Conservation (phyloP, 1,284 basidiomycete species). For the Naganishia cerealis region DNA sequence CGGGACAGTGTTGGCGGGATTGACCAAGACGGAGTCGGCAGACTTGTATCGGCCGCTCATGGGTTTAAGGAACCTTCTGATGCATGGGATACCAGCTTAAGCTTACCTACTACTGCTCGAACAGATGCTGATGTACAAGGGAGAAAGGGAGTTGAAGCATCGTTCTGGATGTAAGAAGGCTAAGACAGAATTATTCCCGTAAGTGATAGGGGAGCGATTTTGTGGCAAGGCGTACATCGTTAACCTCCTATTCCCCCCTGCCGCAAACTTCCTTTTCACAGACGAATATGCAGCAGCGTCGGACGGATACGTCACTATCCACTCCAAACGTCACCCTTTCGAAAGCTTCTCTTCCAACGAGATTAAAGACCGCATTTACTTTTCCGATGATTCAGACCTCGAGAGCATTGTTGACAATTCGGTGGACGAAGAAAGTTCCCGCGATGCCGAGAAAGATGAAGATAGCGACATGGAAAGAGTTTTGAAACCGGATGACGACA, state of each 20-base stretch:
- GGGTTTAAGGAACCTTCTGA: not conserved
- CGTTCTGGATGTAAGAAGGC: not conserved
- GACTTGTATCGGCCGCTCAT: constrained; percentile 8
- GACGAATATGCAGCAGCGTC: not conserved
- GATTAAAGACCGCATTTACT: not conserved
- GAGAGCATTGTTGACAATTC: not conserved
- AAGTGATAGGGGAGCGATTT: not conserved
- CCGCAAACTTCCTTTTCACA: not conserved
- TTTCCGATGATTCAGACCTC: not conserved
- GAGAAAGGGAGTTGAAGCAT: not conserved
- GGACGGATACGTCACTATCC: not conserved
- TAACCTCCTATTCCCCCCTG: too few species aligned
- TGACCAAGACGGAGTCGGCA: constrained; percentile 2
- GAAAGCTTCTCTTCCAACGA: not conserved
- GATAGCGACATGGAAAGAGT: too few species aligned
- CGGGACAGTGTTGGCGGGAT: constrained; percentile 13
- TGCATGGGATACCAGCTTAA: not conserved
- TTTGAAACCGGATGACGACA: too few species aligned
- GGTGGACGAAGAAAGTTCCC: not conserved
- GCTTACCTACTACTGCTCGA: not conserved
- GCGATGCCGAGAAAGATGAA: not conserved
- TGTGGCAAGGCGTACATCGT: too few species aligned
- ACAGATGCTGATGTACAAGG: not conserved
- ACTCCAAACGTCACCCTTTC: not conserved
- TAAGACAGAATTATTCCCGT: not conserved